Evolutionary conservation across 495 filamentous ascomycete genomes (phyloP).

Genomic region (Trypethelium eluteriae): DNA sequence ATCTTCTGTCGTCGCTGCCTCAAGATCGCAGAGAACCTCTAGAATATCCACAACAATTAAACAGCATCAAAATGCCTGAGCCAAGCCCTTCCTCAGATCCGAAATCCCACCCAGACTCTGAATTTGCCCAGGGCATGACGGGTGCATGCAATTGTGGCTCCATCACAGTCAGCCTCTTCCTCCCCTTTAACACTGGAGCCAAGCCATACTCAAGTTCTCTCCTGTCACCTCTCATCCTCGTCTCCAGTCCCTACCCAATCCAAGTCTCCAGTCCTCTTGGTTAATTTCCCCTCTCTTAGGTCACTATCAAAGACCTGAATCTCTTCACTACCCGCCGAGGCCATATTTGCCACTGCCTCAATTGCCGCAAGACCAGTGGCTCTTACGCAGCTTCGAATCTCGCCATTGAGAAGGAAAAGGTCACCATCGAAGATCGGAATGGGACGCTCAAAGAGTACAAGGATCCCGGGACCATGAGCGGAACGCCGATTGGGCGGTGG

Average conservation of each 20-base stretch:
- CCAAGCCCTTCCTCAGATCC: constrained; percentile 19
- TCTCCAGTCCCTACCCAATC: not conserved
- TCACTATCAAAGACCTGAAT: constrained; percentile 33
- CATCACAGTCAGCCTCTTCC: constrained; percentile 25
- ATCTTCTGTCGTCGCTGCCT: no score
- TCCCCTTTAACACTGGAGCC: no score
- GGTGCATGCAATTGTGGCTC: constrained; percentile 38
- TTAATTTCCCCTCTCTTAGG: not conserved
- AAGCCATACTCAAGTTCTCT: no score
- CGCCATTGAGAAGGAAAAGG: constrained; percentile 36
- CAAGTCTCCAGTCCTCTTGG: not conserved
- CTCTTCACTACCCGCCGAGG: constrained; percentile 36
- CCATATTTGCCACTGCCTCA: constrained; percentile 34
- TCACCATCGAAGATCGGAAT: constrained; percentile 34
- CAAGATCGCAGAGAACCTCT: no score
- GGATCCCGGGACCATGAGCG: constrained; percentile 35
- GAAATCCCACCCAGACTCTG: constrained; percentile 21
- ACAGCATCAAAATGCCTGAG: not conserved
- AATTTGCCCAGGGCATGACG: constrained; percentile 24
- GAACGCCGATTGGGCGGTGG: constrained; percentile 34
- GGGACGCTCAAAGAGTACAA: constrained; percentile 35
- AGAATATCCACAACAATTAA: not conserved
- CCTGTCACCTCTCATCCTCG: not conserved
- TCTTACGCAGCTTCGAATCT: constrained; percentile 35
- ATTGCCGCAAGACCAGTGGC: constrained; percentile 40